Conservation (phyloP, 441 rosid species). For the Populus hybrid region DNA sequence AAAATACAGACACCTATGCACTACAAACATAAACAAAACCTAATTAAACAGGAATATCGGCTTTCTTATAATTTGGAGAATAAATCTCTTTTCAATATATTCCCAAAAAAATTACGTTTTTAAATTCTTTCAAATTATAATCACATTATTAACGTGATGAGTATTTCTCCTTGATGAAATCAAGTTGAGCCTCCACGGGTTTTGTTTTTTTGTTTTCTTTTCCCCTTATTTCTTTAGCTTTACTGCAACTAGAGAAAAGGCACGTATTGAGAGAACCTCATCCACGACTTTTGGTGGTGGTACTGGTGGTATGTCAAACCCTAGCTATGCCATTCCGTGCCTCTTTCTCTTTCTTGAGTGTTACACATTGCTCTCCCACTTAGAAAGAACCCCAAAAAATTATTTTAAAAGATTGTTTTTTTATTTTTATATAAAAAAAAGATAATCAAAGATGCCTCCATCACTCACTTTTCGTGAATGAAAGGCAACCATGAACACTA, state of each 20-base stretch:
- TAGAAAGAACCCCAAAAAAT: constrained; percentile 2
- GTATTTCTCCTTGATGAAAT: too few species aligned
- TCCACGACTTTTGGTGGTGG: constrained; percentile 60
- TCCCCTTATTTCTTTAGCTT: background rate
- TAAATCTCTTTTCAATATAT: background rate
- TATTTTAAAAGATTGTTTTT: constrained; percentile 19
- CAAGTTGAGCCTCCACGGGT: too few species aligned
- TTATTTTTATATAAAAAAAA: background rate
- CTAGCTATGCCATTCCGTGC: constrained; percentile 29
- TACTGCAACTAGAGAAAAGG: constrained; percentile 18
- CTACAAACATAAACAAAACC: too few species aligned
- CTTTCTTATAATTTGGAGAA: background rate
- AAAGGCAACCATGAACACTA: constrained; percentile 73
- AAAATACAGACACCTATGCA: too few species aligned
- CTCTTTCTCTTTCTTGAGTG: constrained; percentile 13
- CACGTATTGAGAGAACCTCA: constrained; percentile 46
- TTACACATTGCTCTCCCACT: constrained; percentile 20
- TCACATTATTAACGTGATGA: too few species aligned
- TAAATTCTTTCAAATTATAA: too few species aligned
- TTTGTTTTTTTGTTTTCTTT: background rate
- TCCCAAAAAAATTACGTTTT: too few species aligned
- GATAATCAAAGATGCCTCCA: constrained; percentile 36
- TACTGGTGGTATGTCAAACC: constrained; percentile 42
- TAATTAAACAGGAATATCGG: too few species aligned
- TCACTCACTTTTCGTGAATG: constrained; percentile 86